Percentiles rank a stretch among this genome's conserved stretches.
These are phyloP conservation scores for Agaricus blazei DNA, from an alignment of 768 basidiomycete species.

Conservation along the genomic window DNA sequence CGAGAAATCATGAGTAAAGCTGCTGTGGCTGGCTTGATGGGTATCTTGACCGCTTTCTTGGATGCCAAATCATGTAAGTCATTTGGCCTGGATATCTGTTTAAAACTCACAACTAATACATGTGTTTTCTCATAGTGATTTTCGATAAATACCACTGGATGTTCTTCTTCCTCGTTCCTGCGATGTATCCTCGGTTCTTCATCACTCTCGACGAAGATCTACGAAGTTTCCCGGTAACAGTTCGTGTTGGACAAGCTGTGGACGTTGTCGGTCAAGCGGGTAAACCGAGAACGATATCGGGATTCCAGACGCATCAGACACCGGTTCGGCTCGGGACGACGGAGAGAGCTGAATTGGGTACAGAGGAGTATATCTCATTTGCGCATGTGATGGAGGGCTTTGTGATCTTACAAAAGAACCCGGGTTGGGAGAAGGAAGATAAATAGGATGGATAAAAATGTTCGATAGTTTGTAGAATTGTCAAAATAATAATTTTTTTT, in stretches of 20 bases:
- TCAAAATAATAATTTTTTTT: too few relatives aligned
- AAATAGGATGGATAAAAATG: conserved; percentile 52
- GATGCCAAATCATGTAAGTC: conserved; percentile 89
- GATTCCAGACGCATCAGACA: conserved; percentile 97
- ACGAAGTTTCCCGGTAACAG: conserved; percentile 80
- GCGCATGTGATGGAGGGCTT: conserved; percentile 89
- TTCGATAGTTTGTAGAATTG: too few relatives aligned
- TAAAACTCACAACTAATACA: neutral
- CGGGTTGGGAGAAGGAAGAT: conserved; percentile 83
- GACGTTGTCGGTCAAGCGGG: conserved; percentile 98
- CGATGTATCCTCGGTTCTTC: conserved; percentile 98
- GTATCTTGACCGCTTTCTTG: conserved; percentile 87
- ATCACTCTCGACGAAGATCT: conserved; percentile 95
- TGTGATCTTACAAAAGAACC: conserved; percentile 88
- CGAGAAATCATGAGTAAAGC: conserved; percentile 84
- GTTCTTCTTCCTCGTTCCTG: conserved; percentile 91
- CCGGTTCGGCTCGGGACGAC: conserved; percentile 94
- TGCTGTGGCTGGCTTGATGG: conserved; percentile 84
- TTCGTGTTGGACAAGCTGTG: conserved; percentile 95
- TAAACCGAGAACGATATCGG: conserved; percentile 92
- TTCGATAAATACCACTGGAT: conserved; percentile 98
- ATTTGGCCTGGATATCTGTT: neutral
- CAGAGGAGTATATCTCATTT: conserved; percentile 94
- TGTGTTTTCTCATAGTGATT: conserved; percentile 54
- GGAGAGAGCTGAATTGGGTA: conserved; percentile 92